Base-by-base conservation (phyloP, 345 rosid genomes). In the Citrus cavaleriei region DNA sequence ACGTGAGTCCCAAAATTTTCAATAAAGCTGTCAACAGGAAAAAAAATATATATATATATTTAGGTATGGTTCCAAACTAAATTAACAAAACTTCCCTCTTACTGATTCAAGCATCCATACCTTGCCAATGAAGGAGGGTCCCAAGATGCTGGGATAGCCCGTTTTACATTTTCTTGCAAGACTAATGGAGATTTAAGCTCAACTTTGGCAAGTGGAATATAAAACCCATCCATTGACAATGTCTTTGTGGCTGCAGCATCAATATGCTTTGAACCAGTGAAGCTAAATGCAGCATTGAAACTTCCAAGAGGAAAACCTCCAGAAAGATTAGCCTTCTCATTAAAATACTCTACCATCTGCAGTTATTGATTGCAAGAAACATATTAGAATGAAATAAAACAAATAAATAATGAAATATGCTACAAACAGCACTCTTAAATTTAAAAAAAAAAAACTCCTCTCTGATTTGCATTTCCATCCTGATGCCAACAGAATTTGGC, bases 1-100 rank as follows among this genome's bases (percentile, higher is more conserved):
- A 90, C 83, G 81, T 90, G 97, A 1, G 97, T 92, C 79, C 97
- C 97, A 77, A 87, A 90, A 79, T 83, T 87, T 85, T 90, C 92
- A 72, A 92, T 89, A 71, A 92, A 92, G 70, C 97, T 92, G 92
- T 77, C 73, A 85, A 75, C 16, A 84, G 68, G 37, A 37, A 74
- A 37, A 34, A 0, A 34, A 0, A 32, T 32, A 4, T 32, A 32
- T 4, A 34, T 4, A 34, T 34, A 34, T 10, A 24, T 74, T 86
- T 76, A 89, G 58, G 21, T 57, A 10, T 54, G 55, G n/a, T 65
- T 46, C 35, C 35, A 34, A 62, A 62, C 38, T 34, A 64, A 49
- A 68, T 6, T 51, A 22, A 35, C 65, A 80, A 73, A 34, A 64
- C 21, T 72, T 59, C 67, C 65, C 74, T 65, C 28, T 25, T 28